phyloP scores from a whole-genome alignment of 257 asterid species.

The Forsythia viridissima region DNA sequence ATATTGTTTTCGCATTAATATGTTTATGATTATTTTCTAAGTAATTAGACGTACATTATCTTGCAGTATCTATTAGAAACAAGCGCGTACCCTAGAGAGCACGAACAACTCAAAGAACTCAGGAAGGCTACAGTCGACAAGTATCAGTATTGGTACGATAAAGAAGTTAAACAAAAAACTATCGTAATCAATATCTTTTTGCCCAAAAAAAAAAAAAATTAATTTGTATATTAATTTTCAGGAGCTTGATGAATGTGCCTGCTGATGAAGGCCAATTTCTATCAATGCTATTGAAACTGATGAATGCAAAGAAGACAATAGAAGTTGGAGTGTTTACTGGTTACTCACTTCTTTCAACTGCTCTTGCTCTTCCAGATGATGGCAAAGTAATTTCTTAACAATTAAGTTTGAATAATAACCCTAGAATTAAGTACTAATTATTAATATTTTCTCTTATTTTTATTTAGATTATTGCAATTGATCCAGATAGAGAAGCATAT shows the following conservation, averaged over 20 bases:
- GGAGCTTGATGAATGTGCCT: constrained; percentile 64
- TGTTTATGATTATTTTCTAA: too few relatives aligned
- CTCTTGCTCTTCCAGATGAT: constrained; percentile 58
- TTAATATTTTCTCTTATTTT: not conserved
- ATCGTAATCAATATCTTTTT: not conserved
- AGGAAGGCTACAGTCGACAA: constrained; percentile 35
- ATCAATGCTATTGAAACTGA: constrained; percentile 52
- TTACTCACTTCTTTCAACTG: constrained; percentile 59
- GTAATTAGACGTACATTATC: not conserved
- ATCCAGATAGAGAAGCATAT: constrained; percentile 50
- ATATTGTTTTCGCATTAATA: not conserved
- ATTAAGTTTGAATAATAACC: not conserved
- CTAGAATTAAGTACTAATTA: not conserved
- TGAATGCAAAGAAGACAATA: constrained; percentile 56
- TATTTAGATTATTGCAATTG: constrained; percentile 51
- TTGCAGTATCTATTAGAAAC: constrained; percentile 50
- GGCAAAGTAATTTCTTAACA: constrained; percentile 36
- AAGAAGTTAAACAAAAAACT: not conserved
- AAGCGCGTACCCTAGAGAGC: constrained; percentile 54
- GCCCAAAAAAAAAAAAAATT: too few relatives aligned
- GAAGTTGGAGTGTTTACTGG: constrained; percentile 68
- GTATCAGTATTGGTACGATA: not conserved
- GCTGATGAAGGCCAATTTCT: constrained; percentile 62
- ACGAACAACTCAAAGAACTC: constrained; percentile 43
- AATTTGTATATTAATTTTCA: not conserved